phyloP scores from a whole-genome alignment of 495 filamentous ascomycete species.

The Bacidia rubella region DNA sequence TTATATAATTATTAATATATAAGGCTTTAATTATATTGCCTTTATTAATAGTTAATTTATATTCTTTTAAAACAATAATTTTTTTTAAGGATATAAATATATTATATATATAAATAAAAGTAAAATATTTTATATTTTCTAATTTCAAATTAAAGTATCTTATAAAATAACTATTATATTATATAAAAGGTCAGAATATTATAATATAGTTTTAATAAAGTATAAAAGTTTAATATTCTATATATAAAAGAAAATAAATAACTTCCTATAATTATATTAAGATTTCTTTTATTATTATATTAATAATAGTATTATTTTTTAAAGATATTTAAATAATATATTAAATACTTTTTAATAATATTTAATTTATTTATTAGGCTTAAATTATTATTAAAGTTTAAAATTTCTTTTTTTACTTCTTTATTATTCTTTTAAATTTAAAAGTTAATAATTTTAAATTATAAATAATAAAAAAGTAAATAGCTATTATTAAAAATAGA shows the following conservation, averaged over 20 bases:
- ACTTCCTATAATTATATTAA: neutral
- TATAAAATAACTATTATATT: neutral
- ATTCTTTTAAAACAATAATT: conserved; percentile 4
- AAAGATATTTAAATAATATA: conserved; percentile 4
- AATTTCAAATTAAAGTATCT: neutral
- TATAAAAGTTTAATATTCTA: neutral
- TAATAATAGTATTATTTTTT: conserved; percentile 5
- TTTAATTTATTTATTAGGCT: neutral
- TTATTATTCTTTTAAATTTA: neutral
- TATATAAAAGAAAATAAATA: conserved; percentile 4
- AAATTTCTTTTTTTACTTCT: neutral
- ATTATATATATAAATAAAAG: conserved; percentile 4
- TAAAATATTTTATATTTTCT: neutral
- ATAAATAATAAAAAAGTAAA: neutral
- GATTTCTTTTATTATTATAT: conserved; percentile 3
- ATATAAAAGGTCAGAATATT: neutral
- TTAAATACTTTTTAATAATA: conserved; percentile 3
- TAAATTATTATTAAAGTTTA: neutral
- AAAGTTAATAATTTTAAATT: neutral
- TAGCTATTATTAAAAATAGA: neutral
- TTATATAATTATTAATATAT: conserved; percentile 7
- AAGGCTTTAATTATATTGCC: neutral
- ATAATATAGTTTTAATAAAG: conserved; percentile 1
- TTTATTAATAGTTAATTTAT: conserved; percentile 1
- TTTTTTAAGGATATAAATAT: neutral